A percentile compares a stretch with the other conserved stretches of the same genome.
Evolutionary conservation across 768 basidiomycete genomes (phyloP).

Genomic region (Amanita rubescens): DNA sequence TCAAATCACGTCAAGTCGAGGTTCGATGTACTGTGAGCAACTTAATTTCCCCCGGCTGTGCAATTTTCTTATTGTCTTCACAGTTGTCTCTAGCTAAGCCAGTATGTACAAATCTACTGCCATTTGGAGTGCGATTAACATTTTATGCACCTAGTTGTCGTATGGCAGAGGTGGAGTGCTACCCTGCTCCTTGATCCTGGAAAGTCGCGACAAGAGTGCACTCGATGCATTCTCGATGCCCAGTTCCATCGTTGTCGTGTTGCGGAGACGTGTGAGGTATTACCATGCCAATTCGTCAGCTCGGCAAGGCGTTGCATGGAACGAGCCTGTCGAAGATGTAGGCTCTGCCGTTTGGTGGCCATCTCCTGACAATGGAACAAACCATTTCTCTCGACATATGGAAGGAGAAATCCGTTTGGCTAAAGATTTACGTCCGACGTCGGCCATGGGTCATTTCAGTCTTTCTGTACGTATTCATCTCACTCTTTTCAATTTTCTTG

Average conservation of each 20-base stretch:
- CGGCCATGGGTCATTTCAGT: constrained; percentile 43
- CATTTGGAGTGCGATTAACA: neutral
- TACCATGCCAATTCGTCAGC: constrained; percentile 29
- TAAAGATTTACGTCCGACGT: constrained; percentile 44
- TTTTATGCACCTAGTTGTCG: constrained; percentile 24
- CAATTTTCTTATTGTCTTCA: neutral
- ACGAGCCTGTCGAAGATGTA: constrained; percentile 37
- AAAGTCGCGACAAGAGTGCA: constrained; percentile 28
- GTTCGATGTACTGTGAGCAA: constrained; percentile 34
- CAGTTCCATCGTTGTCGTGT: constrained; percentile 29
- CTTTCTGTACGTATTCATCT: constrained; percentile 34
- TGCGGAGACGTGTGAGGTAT: constrained; percentile 36
- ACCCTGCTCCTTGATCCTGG: constrained; percentile 37
- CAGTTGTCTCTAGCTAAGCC: constrained; percentile 42
- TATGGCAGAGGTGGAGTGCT: constrained; percentile 44
- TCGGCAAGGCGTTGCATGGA: constrained; percentile 34
- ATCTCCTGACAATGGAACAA: constrained; percentile 22
- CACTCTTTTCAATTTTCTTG: constrained; percentile 1
- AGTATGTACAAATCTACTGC: constrained; percentile 19
- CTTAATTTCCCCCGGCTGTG: neutral
- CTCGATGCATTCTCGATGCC: constrained; percentile 38
- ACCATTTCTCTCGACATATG: constrained; percentile 30
- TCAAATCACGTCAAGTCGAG: constrained; percentile 30
- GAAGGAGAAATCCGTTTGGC: constrained; percentile 47
- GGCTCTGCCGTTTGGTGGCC: constrained; percentile 44